phyloP scores from a whole-genome alignment of 108 stramenopile species.

The Pseudonitzschia multiseries region DNA sequence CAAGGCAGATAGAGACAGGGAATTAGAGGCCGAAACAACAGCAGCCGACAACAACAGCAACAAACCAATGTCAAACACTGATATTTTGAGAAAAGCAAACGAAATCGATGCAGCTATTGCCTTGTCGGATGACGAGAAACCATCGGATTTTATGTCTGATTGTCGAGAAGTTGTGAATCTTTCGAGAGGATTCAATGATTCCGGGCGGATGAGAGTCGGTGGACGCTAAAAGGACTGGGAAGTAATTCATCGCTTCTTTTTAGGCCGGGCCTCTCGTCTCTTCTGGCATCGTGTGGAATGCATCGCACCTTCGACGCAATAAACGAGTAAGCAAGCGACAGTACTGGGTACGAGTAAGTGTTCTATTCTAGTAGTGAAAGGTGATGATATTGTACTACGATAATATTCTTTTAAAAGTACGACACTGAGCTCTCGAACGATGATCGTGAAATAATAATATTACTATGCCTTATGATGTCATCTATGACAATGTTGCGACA shows the following conservation, averaged over 20 bases:
- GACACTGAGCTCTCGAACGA: too few species aligned
- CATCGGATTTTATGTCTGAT: conserved; percentile 27
- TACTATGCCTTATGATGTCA: too few species aligned
- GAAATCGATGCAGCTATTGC: conserved; percentile 26
- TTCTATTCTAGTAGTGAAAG: too few species aligned
- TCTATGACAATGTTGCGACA: too few species aligned
- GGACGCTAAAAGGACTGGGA: conserved; percentile 3
- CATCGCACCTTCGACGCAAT: too few species aligned
- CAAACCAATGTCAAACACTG: conserved; percentile 20
- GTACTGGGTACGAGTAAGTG: too few species aligned
- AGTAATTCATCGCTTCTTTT: too few species aligned
- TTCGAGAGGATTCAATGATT: conserved; percentile 24
- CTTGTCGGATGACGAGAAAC: conserved; percentile 29
- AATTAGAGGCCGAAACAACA: background rate
- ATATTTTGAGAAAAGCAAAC: conserved; percentile 26
- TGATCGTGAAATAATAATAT: too few species aligned
- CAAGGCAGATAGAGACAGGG: background rate
- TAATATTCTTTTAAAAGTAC: too few species aligned
- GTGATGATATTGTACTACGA: too few species aligned
- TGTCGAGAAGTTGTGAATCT: conserved; percentile 20
- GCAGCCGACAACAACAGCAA: background rate
- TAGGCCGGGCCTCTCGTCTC: background rate
- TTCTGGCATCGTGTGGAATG: too few species aligned
- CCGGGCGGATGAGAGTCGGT: conserved; percentile 29
- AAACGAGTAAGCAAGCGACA: too few species aligned